Percentiles rank a stretch among this genome's conserved stretches.
Evolutionary conservation across 495 filamentous ascomycete genomes (phyloP).

Genomic region (Amniculicola lignicola): DNA sequence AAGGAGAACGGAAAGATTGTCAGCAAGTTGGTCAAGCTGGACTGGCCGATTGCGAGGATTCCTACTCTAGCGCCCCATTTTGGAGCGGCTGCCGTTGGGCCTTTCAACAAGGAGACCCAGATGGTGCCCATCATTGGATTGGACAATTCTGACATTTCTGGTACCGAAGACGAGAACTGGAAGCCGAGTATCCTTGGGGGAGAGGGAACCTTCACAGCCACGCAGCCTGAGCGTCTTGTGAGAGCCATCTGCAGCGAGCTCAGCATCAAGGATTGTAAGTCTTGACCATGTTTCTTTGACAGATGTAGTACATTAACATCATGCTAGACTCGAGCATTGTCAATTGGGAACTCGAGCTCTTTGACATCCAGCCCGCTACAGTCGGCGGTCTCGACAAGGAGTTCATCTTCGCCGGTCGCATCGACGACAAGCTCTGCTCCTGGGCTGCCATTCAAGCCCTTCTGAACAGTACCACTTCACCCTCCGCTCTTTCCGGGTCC

Average conservation of each 20-base stretch:
- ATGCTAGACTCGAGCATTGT: slow-evolving; percentile 61
- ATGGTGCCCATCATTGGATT: slow-evolving; percentile 92
- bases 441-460: slow-evolving; percentile 88
- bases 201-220: slow-evolving; percentile 65
- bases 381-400: slow-evolving; percentile 87
- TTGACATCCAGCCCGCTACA: slow-evolving; percentile 80
- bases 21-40: slow-evolving; percentile 79
- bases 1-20: slow-evolving; percentile 77
- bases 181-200: slow-evolving; percentile 39
- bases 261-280: slow-evolving; percentile 59
- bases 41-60: slow-evolving; percentile 90
- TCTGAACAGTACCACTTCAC: slow-evolving; percentile 59
- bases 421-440: slow-evolving; percentile 96
- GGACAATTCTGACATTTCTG: slow-evolving; percentile 62
- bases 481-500: slow-evolving; percentile 39
- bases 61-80: slow-evolving; percentile 95
- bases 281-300: background rate
- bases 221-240: slow-evolving; percentile 80
- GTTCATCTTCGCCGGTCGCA: slow-evolving; percentile 89
- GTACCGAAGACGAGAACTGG: slow-evolving; percentile 28
- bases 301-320: slow-evolving; percentile 17
- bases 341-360: slow-evolving; percentile 98
- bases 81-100: slow-evolving; percentile 70
- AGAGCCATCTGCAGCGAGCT: slow-evolving; percentile 75
- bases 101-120: slow-evolving; percentile 86